phyloP scores from a whole-genome alignment of 345 rosid species.

The Chamaenerion angustifolium region DNA sequence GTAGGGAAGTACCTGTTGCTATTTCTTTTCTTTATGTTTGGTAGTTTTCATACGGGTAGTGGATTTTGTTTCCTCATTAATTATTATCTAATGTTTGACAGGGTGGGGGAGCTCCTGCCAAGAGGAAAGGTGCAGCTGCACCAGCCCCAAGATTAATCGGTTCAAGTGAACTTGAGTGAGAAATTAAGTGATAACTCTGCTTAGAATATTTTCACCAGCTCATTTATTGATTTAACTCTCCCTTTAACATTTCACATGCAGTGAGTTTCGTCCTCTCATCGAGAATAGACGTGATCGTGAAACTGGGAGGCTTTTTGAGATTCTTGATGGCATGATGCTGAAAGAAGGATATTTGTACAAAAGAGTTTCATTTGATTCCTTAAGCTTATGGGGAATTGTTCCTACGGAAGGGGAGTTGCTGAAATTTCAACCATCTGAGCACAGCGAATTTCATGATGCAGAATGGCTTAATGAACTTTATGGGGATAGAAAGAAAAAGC shows the following conservation, averaged over 20 bases:
- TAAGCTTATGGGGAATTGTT: constrained; percentile 47
- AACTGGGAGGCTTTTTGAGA: constrained; percentile 45
- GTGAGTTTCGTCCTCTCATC: constrained; percentile 87
- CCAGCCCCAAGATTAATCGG: constrained; percentile 82
- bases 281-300: constrained; percentile 79
- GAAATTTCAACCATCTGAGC: constrained; percentile 59
- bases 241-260: constrained; percentile 12
- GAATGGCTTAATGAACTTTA: constrained; percentile 91
- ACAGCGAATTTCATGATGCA: constrained; percentile 40
- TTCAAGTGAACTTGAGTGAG: constrained; percentile 86
- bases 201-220: background rate
- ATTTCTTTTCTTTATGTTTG: background rate
- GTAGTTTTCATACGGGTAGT: background rate
- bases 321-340: constrained; percentile 75
- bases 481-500: constrained; percentile 59
- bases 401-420: constrained; percentile 73
- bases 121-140: constrained; percentile 20
- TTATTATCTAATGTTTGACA: constrained; percentile 10
- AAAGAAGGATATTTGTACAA: constrained; percentile 81
- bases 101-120: constrained; percentile 65
- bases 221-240: constrained; percentile 4
- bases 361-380: constrained; percentile 63
- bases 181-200: constrained; percentile 2
- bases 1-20: background rate
- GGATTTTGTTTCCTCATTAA: background rate